Evolutionary conservation across 768 basidiomycete genomes (phyloP), one percentile per base, ranked within the genome.

Genomic region (Amyloporia xantha): DNA sequence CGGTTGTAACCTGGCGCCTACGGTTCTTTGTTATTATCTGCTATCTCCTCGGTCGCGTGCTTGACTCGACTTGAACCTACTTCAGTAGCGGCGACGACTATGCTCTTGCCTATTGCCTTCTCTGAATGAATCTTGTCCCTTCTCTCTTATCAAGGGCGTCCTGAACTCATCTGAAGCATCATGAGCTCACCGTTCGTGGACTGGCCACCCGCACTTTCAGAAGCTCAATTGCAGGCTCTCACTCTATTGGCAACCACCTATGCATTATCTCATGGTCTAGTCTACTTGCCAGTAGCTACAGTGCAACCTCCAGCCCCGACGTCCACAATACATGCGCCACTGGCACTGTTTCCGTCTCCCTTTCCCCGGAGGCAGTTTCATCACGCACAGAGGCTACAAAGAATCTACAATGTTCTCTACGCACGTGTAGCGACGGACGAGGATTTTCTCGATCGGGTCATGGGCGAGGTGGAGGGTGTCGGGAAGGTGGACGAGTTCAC

Each of bases 401-500:
- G 73, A 2, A 63, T 77, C 0, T 98, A 94, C 65, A 95, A 97
- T 66, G 70, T 77, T 0, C 71, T 98, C 2, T 99, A 99, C 60
- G 81, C 91, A 0, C 76, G 86, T 12, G 73, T 97, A 46, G 86
- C 95, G 1, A 72, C 80, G 58, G 87, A 97, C 58, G 75, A 73
- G 30, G 72, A 70, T 1, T 97, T 96, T 60, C 62, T 99, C 27
- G 92, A 96, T 63, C 63, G 68, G 4, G 76, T 94, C 25, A 86
- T 98, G 83, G 91, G 91, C 4, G 82, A 80, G 3, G 78, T 79
- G 28, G 67, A 67, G 5, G 89, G 89, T 4, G 87, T 91, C 10
- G 83, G 84, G 21, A 78, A 78, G 55, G 91, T 88, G 1, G 95
- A 98, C 60, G 77, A 80, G 42, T 96, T 98, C 59, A 86, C 90